These are phyloP conservation scores for Pythium scleroteichum DNA, from an alignment of 352 stramenopile species.

Conservation along the genomic window DNA sequence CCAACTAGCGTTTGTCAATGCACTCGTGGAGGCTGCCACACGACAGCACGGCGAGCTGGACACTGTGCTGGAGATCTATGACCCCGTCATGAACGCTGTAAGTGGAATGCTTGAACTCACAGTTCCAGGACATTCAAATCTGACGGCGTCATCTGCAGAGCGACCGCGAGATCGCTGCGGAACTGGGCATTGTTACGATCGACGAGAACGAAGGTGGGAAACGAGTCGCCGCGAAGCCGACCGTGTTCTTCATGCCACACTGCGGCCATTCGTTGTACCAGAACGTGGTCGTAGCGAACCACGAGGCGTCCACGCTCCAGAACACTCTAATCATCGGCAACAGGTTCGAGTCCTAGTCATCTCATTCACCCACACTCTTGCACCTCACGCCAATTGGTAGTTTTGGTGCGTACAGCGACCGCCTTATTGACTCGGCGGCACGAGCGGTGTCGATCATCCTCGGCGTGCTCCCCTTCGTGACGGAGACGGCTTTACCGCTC, in stretches of 20 bases:
- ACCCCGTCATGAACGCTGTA: slow-evolving; percentile 82
- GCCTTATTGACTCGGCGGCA: slow-evolving; percentile 45
- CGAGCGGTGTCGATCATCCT: slow-evolving; percentile 52
- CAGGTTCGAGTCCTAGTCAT: slow-evolving; percentile 39
- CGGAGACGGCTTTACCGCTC: slow-evolving; percentile 43
- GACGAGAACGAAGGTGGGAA: slow-evolving; percentile 62
- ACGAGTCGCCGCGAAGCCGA: slow-evolving; percentile 38
- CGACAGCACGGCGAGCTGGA: slow-evolving; percentile 4
- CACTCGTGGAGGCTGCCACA: slow-evolving; percentile 37
- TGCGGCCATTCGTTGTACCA: slow-evolving; percentile 86
- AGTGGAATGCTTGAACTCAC: background rate
- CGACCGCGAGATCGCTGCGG: slow-evolving; percentile 49
- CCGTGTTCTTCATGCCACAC: slow-evolving; percentile 93
- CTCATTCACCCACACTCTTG: background rate
- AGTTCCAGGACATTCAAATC: background rate
- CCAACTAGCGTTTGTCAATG: slow-evolving; percentile 66
- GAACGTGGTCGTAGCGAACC: slow-evolving; percentile 89
- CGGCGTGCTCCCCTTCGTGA: slow-evolving; percentile 46
- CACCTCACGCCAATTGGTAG: slow-evolving; percentile 25
- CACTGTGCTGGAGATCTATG: slow-evolving; percentile 50
- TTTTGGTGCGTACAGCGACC: slow-evolving; percentile 79
- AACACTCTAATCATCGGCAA: slow-evolving; percentile 87
- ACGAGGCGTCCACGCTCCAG: slow-evolving; percentile 32
- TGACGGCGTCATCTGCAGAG: slow-evolving; percentile 34
- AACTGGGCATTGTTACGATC: slow-evolving; percentile 50